Evolutionary conservation across 495 filamentous ascomycete species (phyloP), one percentile per base, ranked within the genome.

Genomic region (Daldinia childiae): DNA sequence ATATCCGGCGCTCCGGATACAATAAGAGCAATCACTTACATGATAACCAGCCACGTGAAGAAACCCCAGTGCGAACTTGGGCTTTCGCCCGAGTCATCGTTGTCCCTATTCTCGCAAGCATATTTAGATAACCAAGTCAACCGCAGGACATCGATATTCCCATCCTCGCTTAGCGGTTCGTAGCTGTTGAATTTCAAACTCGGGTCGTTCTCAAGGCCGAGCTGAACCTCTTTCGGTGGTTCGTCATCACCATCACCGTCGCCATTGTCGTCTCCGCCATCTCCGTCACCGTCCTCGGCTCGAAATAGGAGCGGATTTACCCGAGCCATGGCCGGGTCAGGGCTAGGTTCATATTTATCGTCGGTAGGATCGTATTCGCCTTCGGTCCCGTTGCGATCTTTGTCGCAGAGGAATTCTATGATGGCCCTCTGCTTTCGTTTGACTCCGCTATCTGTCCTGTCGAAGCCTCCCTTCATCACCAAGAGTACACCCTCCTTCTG

Each of bases 21-120:
- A 55, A 38, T 3, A n/a, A 4, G 55, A 34, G 58, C 4, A 66
- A 50, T 17, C n/a, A 88, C 92, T 85, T 82, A 97, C 95, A 99
- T 90, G 71, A 99, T 91, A 68, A 98, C 89, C 69, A 98, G 84
- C 95, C 95, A 99, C 9, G 95, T 97, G 77, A 99, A 98, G 81
- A 97, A 95, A 0, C 96, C 95, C 96, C 95, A 98, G 60, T 85
- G 80, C 8, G 75, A 71, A 39, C 79, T 74, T 24, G 77, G 67
- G 61, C 69, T 58, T 62, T 48, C 79, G 12, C 58, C 78, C 12
- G 77, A 81, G 4, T 82, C 79, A n/a, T 82, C 82, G n/a, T 83
- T 84, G 6, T 79, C 82, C 30, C 80, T 77, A 55, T 82, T 81
- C 68, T 93, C 89, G 79, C 95, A 99, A 0, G 91, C 95, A 75